Percentiles rank a stretch among this genome's conserved stretches.
Conservation (phyloP, 106 monocot species). For the Allium fistulosum region DNA sequence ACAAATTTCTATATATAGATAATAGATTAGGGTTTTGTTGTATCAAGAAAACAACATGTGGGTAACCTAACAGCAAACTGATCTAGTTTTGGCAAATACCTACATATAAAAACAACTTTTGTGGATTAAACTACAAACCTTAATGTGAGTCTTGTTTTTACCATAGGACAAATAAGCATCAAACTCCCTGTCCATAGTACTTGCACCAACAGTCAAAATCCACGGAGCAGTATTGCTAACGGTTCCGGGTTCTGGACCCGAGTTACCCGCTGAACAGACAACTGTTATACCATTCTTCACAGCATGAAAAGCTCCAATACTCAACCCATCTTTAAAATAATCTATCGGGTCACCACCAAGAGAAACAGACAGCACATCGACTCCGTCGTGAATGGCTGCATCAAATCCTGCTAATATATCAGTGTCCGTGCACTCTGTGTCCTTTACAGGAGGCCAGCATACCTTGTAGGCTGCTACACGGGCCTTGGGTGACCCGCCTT, state of each 20-base stretch:
- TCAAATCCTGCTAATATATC: conserved; percentile 49
- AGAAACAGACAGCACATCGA: conserved; percentile 45
- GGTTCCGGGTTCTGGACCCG: conserved; percentile 7
- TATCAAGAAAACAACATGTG: no score
- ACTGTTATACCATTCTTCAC: conserved; percentile 20
- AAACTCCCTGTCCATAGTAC: conserved; percentile 29
- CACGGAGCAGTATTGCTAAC: conserved; percentile 17
- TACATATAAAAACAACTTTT: no score
- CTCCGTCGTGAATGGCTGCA: conserved; percentile 37
- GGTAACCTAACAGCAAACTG: no score
- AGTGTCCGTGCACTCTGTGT: conserved; percentile 20
- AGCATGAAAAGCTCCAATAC: conserved; percentile 25
- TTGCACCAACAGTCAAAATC: conserved; percentile 25
- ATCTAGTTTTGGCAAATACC: no score
- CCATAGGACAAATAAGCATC: conserved; percentile 6
- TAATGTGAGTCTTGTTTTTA: not conserved
- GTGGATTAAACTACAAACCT: conserved; percentile 1
- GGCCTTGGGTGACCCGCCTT: conserved; percentile 40
- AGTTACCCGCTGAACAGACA: conserved; percentile 19
- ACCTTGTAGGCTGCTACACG: conserved; percentile 51
- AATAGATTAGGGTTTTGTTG: no score
- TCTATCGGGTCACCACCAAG: conserved; percentile 13
- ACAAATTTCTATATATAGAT: no score
- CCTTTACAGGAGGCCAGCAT: conserved; percentile 8
- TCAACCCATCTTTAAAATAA: conserved; percentile 14